phyloP scores from a whole-genome alignment of 345 rosid genomes.

The Toxicodendron radicans region DNA sequence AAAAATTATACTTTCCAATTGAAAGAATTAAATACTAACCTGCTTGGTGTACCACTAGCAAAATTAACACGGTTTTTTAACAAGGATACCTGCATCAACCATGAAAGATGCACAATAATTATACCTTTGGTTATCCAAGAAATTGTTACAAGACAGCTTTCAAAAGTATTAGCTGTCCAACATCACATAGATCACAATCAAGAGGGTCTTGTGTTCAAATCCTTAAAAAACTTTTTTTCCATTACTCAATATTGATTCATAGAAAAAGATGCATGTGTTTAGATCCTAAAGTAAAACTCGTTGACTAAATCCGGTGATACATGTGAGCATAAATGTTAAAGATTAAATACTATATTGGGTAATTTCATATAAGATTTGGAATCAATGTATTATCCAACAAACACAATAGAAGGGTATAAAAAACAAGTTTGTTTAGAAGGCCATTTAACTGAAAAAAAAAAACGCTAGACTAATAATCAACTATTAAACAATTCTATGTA shows the following conservation, averaged over 20 bases:
- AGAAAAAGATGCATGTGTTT: neutral
- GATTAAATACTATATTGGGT: neutral
- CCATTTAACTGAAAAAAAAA: too few species aligned
- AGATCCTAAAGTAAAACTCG: neutral
- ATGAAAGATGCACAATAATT: neutral
- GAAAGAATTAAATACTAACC: constrained; percentile 40
- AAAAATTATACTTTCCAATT: neutral
- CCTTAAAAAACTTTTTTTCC: neutral
- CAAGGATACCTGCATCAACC: constrained; percentile 53
- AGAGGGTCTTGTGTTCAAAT: neutral
- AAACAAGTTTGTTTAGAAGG: too few species aligned
- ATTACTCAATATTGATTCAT: neutral
- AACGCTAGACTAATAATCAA: too few species aligned
- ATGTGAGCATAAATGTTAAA: neutral
- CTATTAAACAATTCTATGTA: too few species aligned
- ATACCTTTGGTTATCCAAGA: neutral
- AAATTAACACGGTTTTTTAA: constrained; percentile 76
- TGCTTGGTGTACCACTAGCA: constrained; percentile 89
- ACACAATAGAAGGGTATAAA: neutral
- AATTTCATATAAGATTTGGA: neutral
- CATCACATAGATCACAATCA: neutral
- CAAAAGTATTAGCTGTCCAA: neutral
- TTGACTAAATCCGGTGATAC: neutral
- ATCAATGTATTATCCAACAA: neutral
- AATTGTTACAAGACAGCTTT: neutral